Conservation (phyloP, 106 monocot genomes). For the Dactylorhiza incarnata region DNA sequence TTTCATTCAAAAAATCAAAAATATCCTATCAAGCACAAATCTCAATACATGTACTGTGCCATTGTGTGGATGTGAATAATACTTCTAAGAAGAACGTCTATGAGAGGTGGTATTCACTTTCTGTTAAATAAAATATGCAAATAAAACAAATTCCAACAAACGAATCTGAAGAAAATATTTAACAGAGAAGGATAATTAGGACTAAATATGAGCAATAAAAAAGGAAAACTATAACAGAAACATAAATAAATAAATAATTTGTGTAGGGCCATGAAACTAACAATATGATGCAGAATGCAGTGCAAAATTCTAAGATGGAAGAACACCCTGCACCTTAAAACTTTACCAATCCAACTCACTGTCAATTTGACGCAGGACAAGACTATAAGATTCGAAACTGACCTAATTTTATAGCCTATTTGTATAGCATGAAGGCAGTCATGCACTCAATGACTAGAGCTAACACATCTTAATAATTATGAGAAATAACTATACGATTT, state of each 20-base stretch:
- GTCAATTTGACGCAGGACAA: too few species aligned
- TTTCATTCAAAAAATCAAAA: slow-evolving; percentile 1
- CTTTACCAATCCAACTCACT: neutral
- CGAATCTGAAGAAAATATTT: neutral
- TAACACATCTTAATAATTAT: too few species aligned
- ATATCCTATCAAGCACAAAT: neutral
- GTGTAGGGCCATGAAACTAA: neutral
- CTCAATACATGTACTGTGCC: neutral
- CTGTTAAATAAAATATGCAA: neutral
- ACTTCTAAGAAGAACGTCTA: neutral
- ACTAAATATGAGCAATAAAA: neutral
- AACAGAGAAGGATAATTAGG: neutral
- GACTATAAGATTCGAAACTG: too few species aligned
- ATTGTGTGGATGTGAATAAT: neutral
- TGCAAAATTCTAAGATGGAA: neutral
- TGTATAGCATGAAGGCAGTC: too few species aligned
- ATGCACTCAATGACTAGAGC: too few species aligned
- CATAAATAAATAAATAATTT: neutral
- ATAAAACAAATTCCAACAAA: neutral
- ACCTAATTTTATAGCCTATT: too few species aligned
- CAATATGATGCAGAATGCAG: neutral
- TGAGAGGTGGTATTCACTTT: neutral
- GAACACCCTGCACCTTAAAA: neutral
- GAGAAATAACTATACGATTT: too few species aligned
- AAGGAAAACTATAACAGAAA: neutral